A percentile compares a stretch with the other conserved stretches of the same genome.
phyloP scores from a whole-genome alignment of 2,329 filamentous ascomycete species.

The Fusarium caatingaense region DNA sequence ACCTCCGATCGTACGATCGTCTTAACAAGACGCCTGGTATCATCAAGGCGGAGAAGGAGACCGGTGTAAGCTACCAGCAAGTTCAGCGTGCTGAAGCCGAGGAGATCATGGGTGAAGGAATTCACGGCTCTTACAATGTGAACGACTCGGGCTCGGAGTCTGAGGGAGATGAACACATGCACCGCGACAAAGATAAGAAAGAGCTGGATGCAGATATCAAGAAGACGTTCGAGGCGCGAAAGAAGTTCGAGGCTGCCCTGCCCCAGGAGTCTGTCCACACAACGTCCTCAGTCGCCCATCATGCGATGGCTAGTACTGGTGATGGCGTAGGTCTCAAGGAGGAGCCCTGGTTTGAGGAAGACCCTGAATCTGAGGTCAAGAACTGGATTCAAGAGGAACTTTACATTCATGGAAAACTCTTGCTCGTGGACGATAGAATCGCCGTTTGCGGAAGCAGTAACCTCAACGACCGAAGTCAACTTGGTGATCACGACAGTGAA shows the following conservation, averaged over 20 bases:
- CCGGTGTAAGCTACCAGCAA: slow-evolving; percentile 86
- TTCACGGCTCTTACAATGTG: slow-evolving; percentile 67
- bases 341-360: slow-evolving; percentile 79
- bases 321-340: slow-evolving; percentile 65
- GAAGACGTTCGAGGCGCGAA: slow-evolving; percentile 60
- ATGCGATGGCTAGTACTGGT: slow-evolving; percentile 78
- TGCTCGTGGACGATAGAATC: slow-evolving; percentile 87
- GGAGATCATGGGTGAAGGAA: slow-evolving; percentile 82
- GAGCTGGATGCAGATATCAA: slow-evolving; percentile 52
- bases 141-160: slow-evolving; percentile 47
- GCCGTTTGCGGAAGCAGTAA: slow-evolving; percentile 90
- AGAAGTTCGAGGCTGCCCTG: slow-evolving; percentile 63
- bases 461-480: slow-evolving; percentile 89
- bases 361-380: slow-evolving; percentile 79
- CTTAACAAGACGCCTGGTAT: slow-evolving; percentile 84
- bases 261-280: slow-evolving; percentile 54
- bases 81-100: slow-evolving; percentile 90
- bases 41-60: slow-evolving; percentile 79
- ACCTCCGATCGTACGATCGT: slow-evolving; percentile 90
- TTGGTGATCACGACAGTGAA: slow-evolving; percentile 91
- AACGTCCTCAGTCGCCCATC: slow-evolving; percentile 71
- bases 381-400: slow-evolving; percentile 97
- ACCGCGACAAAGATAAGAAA: slow-evolving; percentile 52
- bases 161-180: slow-evolving; percentile 63
- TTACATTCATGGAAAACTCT: slow-evolving; percentile 92